Evolutionary conservation across 2,329 filamentous ascomycete genomes (phyloP).

Genomic region (Teratosphaeria zuluensis): DNA sequence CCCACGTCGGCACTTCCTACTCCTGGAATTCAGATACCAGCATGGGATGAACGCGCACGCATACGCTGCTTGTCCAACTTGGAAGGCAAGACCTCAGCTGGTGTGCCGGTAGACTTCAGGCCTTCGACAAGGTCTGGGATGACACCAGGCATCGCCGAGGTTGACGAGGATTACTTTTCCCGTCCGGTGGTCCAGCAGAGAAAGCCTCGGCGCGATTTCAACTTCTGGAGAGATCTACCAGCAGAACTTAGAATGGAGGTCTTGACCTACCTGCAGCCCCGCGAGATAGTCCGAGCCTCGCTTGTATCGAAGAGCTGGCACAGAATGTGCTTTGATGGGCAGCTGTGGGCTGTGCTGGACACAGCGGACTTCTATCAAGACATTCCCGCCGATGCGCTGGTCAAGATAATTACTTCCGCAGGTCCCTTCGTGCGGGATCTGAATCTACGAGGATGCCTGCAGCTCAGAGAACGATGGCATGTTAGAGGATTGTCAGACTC

Average conservation of each 20-base stretch:
- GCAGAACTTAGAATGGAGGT: constrained; percentile 72
- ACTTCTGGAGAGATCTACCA: constrained; percentile 75
- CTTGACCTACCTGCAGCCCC: constrained; percentile 65
- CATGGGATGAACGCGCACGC: constrained; percentile 46
- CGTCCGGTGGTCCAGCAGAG: constrained; percentile 18
- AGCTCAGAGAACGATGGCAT: constrained; percentile 72
- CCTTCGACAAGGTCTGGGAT: constrained; percentile 31
- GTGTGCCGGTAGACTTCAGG: constrained; percentile 55
- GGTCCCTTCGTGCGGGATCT: constrained; percentile 86
- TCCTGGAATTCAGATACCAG: constrained; percentile 35
- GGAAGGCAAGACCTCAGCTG: constrained; percentile 44
- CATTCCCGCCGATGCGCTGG: constrained; percentile 73
- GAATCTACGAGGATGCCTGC: constrained; percentile 83
- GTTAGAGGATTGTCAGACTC: constrained; percentile 69
- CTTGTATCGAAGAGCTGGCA: constrained; percentile 70
- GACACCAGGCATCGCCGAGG: constrained; percentile 25
- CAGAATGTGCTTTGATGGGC: constrained; percentile 82
- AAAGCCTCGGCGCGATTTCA: constrained; percentile 32
- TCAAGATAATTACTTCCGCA: constrained; percentile 73
- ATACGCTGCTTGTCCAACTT: constrained; percentile 42
- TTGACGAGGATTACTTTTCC: constrained; percentile 40
- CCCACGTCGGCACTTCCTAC: constrained; percentile 43
- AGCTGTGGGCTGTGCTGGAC: constrained; percentile 81
- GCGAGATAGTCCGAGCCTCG: constrained; percentile 70
- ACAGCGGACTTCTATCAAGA: constrained; percentile 69